Evolutionary conservation across 2,329 filamentous ascomycete genomes (phyloP).

Genomic region (Cryphonectria radicalis): DNA sequence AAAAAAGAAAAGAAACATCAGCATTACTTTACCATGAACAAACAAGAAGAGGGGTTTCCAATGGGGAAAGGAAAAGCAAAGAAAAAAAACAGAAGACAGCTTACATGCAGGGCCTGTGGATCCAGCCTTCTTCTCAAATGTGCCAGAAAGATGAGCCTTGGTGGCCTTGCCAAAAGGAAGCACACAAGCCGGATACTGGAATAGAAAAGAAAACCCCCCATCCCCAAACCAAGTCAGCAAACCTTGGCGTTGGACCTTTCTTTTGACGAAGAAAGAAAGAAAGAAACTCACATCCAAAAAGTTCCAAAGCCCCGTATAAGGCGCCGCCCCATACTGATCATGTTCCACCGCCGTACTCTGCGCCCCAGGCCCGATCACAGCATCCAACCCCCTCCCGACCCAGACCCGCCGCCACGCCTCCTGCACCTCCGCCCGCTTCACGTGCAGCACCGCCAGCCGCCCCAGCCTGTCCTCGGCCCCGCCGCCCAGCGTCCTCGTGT

Average conservation of each 20-base stretch:
- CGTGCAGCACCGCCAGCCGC: constrained; percentile 21
- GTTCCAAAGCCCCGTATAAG: constrained; percentile 28
- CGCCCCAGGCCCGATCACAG: constrained; percentile 26
- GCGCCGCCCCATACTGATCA: constrained; percentile 27
- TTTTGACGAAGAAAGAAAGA: too few species aligned
- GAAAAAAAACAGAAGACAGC: not conserved
- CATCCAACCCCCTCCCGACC: constrained; percentile 25
- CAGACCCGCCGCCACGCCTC: constrained; percentile 28
- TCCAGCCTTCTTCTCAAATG: constrained; percentile 10
- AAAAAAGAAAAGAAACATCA: not conserved
- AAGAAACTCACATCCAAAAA: constrained; percentile 29
- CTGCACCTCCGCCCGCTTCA: constrained; percentile 23
- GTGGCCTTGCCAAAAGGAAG: constrained; percentile 21
- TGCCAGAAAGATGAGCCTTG: constrained; percentile 12
- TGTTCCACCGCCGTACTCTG: constrained; percentile 31
- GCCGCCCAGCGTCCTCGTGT: constrained; percentile 9
- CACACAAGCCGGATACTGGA: constrained; percentile 26
- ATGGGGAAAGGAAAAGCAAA: not conserved
- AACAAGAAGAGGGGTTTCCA: fast-evolving
- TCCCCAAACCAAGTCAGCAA: not conserved
- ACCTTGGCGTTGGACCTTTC: too few species aligned
- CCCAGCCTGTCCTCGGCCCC: constrained; percentile 14
- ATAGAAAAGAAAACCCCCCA: not conserved
- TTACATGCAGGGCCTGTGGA: constrained; percentile 25
- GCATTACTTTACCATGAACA: not conserved